phyloP scores from a whole-genome alignment of 2,329 filamentous ascomycete species.

The Hirsutella thompsonii region DNA sequence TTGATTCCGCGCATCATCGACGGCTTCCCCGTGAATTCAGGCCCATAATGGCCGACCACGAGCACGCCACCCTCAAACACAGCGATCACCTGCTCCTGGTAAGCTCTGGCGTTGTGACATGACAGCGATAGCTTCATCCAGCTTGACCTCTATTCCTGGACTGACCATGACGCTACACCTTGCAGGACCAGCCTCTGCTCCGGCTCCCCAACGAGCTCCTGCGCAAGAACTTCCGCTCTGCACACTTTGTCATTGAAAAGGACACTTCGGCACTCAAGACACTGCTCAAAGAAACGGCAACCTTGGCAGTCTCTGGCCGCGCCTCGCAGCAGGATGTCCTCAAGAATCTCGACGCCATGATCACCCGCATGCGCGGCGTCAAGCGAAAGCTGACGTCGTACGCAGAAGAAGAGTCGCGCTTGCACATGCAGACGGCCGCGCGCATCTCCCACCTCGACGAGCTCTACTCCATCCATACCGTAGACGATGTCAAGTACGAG shows the following conservation, averaged over 20 bases:
- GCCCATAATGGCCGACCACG: slow-evolving; percentile 41
- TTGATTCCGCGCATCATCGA: background rate
- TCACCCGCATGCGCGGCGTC: slow-evolving; percentile 69
- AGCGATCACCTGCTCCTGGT: slow-evolving; percentile 66
- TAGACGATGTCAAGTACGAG: slow-evolving; percentile 91
- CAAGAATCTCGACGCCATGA: slow-evolving; percentile 70
- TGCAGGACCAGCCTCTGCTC: slow-evolving; percentile 82
- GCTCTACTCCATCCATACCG: slow-evolving; percentile 63
- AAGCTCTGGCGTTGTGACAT: background rate
- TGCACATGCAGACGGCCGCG: slow-evolving; percentile 64
- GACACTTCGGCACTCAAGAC: slow-evolving; percentile 51
- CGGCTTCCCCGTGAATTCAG: background rate
- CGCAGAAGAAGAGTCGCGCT: slow-evolving; percentile 64
- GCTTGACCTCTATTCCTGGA: background rate
- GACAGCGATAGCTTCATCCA: background rate
- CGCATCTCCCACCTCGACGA: slow-evolving; percentile 71
- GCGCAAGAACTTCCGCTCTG: slow-evolving; percentile 84
- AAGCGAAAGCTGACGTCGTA: slow-evolving; percentile 75
- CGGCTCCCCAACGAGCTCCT: slow-evolving; percentile 87
- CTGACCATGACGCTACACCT: background rate
- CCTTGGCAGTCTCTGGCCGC: slow-evolving; percentile 51
- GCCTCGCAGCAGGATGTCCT: slow-evolving; percentile 59
- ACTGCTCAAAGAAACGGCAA: slow-evolving; percentile 49
- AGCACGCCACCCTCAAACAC: slow-evolving; percentile 57
- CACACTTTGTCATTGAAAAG: slow-evolving; percentile 64